Evolutionary conservation across 1,139 yeast genomes (phyloP).

Genomic region (Hemisphaericaspora xylanilytica): DNA sequence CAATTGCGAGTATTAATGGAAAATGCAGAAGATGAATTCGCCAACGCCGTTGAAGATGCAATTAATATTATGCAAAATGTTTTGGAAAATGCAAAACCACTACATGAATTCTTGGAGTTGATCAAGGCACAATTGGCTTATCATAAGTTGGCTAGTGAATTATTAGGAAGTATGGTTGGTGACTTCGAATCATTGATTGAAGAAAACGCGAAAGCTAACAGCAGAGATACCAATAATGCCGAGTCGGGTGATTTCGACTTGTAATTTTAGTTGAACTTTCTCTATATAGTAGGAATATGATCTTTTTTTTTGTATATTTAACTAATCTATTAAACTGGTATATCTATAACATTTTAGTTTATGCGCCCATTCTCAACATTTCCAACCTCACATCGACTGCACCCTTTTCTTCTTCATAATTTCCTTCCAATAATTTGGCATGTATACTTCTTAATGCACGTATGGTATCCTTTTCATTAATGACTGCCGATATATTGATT

Average conservation of each 20-base stretch:
- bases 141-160: slow-evolving; percentile 73
- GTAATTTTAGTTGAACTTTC: too few relatives aligned
- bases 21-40: slow-evolving; percentile 85
- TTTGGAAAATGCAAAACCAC: slow-evolving; percentile 69
- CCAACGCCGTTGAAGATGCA: slow-evolving; percentile 88
- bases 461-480: slow-evolving; percentile 76
- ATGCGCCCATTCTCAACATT: slow-evolving; percentile 26
- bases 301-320: slow-evolving; percentile 1
- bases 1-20: slow-evolving; percentile 77
- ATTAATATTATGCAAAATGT: slow-evolving; percentile 82
- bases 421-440: slow-evolving; percentile 62
- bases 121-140: slow-evolving; percentile 80
- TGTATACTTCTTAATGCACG: slow-evolving; percentile 87
- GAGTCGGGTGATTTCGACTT: slow-evolving; percentile 49
- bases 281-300: too few relatives aligned
- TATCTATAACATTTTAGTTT: too few relatives aligned
- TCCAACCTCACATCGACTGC: slow-evolving; percentile 41
- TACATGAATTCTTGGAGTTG: slow-evolving; percentile 67
- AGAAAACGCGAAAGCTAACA: slow-evolving; percentile 30
- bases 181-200: slow-evolving; percentile 63
- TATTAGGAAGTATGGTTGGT: slow-evolving; percentile 64
- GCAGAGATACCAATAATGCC: slow-evolving; percentile 22
- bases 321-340: background rate
- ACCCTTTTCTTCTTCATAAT: slow-evolving; percentile 23
- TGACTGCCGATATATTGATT: slow-evolving; percentile 93